A percentile compares a stretch with the other conserved stretches of the same genome.
phyloP scores from a whole-genome alignment of 352 stramenopile species.

The Globisporangium viniferum region DNA sequence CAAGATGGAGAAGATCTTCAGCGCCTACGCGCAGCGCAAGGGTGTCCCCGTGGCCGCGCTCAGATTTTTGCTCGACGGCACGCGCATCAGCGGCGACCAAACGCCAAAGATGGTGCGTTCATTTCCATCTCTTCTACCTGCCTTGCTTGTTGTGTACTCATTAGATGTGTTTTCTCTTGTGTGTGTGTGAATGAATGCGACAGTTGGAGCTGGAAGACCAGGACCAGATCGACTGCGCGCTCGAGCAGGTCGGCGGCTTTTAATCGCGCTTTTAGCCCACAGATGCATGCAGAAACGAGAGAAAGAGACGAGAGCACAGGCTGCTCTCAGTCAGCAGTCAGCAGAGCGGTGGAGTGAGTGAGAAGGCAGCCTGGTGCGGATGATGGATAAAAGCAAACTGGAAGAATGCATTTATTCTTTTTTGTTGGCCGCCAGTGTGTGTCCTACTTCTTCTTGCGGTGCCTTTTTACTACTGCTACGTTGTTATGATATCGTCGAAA shows the following conservation, averaged over 20 bases:
- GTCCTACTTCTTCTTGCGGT: background rate
- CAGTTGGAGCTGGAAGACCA: conserved; percentile 96
- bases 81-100: conserved; percentile 91
- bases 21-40: conserved; percentile 94
- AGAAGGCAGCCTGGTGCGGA: background rate
- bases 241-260: conserved; percentile 85
- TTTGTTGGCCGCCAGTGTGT: background rate
- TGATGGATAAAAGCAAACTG: conserved; percentile 1
- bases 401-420: conserved; percentile 3
- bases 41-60: conserved; percentile 87
- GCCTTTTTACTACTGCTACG: background rate
- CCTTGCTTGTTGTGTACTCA: background rate
- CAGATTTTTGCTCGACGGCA: conserved; percentile 96
- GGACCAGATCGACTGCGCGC: conserved; percentile 97
- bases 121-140: background rate
- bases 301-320: background rate
- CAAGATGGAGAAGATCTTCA: conserved; percentile 99
- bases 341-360: conserved; percentile 1
- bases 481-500: background rate
- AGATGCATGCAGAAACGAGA: background rate
- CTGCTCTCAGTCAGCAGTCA: background rate
- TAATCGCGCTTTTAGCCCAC: conserved; percentile 20
- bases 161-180: background rate
- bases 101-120: conserved; percentile 90
- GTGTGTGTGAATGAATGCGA: background rate